Evolutionary conservation across 2,329 filamentous ascomycete species (phyloP), one percentile per base, ranked within the genome.

Genomic region (Alternaria conjuncta): DNA sequence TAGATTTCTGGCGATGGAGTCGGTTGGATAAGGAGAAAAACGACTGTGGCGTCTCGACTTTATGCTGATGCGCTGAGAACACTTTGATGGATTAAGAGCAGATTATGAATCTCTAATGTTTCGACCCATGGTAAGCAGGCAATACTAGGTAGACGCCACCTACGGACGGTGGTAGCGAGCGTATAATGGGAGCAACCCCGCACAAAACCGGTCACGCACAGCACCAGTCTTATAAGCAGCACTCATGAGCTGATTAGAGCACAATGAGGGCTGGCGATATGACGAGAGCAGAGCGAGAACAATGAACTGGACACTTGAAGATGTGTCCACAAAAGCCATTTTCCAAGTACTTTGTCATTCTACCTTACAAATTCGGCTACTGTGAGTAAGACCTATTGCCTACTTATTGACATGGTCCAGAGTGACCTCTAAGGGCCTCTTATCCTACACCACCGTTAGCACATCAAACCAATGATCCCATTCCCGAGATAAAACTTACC

Each of bases 401-500:
- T 32, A 57, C 18, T 57, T 45, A 20, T 53, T 47, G 21, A 53
- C 60, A 13, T 47, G n/a, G 0, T 30, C 32, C 20, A 63, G 13
- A 6, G 43, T 49, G 3, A 63, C 56, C n/a, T 60, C 49, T 5
- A 63, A 6, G 7, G 56, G 43, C 32, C 18, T 63, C 41, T 63
- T 63, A 20, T 63, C 56, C 59, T 61, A 18, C 2, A 3, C 7
- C 5, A n/a, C 1, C 7, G 28, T 61, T 28, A 61, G 54, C 36
- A 28, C 20, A 20, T 8, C 2, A 13, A 23, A 10, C 2, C 18
- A 12, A 9, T 46, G 1, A 10, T 21, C 3, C 11, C 15, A 4
- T 20, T 4, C 13, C 7, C 25, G 8, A 4, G 1, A 49, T 23
- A 12, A 1, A 3, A 53, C 64, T 57, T 57, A 64, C 67, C 74